Base-by-base conservation (phyloP, 495 filamentous ascomycete species). In the Parathielavia appendiculata region DNA sequence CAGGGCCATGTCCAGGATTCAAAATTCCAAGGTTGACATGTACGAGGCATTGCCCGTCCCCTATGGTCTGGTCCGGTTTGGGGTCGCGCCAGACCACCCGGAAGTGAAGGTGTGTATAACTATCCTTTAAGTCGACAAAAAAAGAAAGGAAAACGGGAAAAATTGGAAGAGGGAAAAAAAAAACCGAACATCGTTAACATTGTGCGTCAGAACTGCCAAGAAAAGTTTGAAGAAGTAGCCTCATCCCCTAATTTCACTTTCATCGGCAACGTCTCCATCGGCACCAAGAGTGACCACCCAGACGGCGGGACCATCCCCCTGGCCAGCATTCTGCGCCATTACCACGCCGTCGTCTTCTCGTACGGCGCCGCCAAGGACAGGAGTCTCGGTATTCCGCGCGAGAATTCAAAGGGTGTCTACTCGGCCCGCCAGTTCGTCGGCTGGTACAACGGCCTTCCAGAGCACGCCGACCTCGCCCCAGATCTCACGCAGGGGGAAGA, bases 361-460 rank as follows among this genome's bases (percentile, higher is more conserved):
- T 97, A 97, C 63, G 93, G 93, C 20, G 91, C 95, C 0, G 85
- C 89, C 1, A 80, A 88, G 68, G 93, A 98, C 71, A 82, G 84
- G 56, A 81, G 75, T 12, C 77, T 98, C 0, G 83, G 81, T 0
- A 89, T 98, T 43, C 85, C 87, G 0, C 90, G 92, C n/a, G 93
- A 98, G 65, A 75, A 70, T 14, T 63, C 89, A 36, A 75, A 76
- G 12, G 89, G 90, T 41, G 84, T 98, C 38, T 86, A 90, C 72
- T 96, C 91, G 16, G 93, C 93, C 4, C 82, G 93, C 8, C 88
- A 90, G 50, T 98, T 97, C 71, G 95, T 98, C 7, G 93, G 92
- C 16, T 98, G 93, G 93, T 98, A 98, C 72, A 97, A 97, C 67
- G 92, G 95, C 17, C 79, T 96, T 0, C 95, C 93, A 0, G 88